Evolutionary conservation across 1,139 yeast species (phyloP), one percentile per base, ranked within the genome.

Genomic region (Nematodospora anomalae): DNA sequence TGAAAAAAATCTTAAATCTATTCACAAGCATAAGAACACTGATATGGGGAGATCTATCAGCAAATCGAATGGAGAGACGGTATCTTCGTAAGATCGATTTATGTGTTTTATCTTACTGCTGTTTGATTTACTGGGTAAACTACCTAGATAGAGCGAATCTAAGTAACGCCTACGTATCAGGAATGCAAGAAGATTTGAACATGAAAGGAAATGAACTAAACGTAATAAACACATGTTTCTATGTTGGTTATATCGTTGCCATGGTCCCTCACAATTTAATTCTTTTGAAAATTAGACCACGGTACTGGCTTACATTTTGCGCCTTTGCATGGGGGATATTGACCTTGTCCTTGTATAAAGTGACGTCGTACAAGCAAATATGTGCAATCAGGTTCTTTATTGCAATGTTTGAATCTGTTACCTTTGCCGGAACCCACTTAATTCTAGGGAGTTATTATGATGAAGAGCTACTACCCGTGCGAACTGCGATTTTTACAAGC

Each of bases 151-250:
- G 75, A 38, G 56, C 71, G 13, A 76, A 75, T 47, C 47, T 79
- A 25, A 57, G 72, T 24, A 75, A 76, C 46, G 84, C 85, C 2
- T 80, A 78, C 51, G 81, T 79, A 15, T 69, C 79, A 3, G 85
- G 84, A 4, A 71, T 80, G 79, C 68, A 71, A 45, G 75, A 76
- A 36, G 80, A 71, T 32, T 48, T 79, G 33, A 52, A 62, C 3
- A 64, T 80, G 67, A 47, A 56, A n/a, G 79, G 80, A 12, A 64
- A 78, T 44, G 62, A 67, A 32, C 60, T 60, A 41, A 78, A 76
- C 45, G 45, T 70, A 21, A 67, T 77, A 35, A 73, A 74, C 43
- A 76, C 84, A 0, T 68, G 75, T 33, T 80, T 79, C 53, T 76
- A 76, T 8, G 73, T 79, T 4, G 86, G 86, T 2, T 79, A 77